Conservation (phyloP, 805 yeast genomes). For the Suhomyces emberorum region DNA sequence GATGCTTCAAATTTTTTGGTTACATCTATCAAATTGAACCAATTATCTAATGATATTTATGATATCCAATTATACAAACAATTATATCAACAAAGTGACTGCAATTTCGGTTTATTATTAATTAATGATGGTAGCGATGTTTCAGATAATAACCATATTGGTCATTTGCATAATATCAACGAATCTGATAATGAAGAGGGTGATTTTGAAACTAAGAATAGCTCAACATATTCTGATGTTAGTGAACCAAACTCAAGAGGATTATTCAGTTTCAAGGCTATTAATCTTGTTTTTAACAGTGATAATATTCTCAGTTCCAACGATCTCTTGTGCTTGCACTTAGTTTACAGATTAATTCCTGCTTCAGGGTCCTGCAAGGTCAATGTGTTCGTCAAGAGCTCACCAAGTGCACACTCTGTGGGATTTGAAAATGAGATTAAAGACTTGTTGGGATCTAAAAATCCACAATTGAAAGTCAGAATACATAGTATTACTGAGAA, state of each 20-base stretch:
- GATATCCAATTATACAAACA: conserved; percentile 23
- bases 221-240: neutral
- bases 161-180: conserved; percentile 2
- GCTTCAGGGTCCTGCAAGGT: conserved; percentile 9
- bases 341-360: conserved; percentile 20
- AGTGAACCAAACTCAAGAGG: conserved; percentile 6
- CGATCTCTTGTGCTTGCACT: conserved; percentile 31
- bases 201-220: conserved; percentile 6
- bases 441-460: conserved; percentile 5
- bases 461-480: conserved; percentile 11
- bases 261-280: conserved; percentile 12
- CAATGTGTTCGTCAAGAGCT: conserved; percentile 17
- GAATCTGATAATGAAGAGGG: conserved; percentile 3
- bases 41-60: conserved; percentile 16
- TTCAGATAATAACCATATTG: neutral
- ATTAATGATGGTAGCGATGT: conserved; percentile 14
- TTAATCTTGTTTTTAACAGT: conserved; percentile 29
- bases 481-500: conserved; percentile 16
- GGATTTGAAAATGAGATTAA: conserved; percentile 11
- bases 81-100: conserved; percentile 23
- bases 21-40: conserved; percentile 17
- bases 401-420: conserved; percentile 9
- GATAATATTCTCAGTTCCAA: conserved; percentile 31
- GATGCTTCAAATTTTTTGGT: conserved; percentile 25
- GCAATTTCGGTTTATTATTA: conserved; percentile 33